Percentiles rank a stretch among this genome's conserved stretches.
These are phyloP conservation scores for Zoysia matrella DNA, from an alignment of 202 grass and related monocot species.

Conservation along the genomic window DNA sequence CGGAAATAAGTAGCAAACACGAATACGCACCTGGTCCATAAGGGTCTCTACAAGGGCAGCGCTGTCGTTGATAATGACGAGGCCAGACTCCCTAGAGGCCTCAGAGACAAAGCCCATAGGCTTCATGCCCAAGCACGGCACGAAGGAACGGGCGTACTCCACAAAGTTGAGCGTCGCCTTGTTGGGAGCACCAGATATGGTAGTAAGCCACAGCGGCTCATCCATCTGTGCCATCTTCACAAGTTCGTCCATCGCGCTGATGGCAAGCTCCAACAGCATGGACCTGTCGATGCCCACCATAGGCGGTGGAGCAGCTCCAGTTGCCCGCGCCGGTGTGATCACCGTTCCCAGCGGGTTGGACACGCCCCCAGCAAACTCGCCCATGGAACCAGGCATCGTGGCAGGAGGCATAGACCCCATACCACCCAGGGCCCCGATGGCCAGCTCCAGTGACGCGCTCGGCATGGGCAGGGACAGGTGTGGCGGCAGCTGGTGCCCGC, in stretches of 20 bases:
- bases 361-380: constrained; percentile 55
- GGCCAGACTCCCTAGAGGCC: constrained; percentile 71
- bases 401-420: constrained; percentile 55
- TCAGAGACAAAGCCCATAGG: constrained; percentile 68
- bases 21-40: constrained; percentile 65
- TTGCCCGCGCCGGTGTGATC: constrained; percentile 57
- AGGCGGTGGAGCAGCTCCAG: constrained; percentile 22
- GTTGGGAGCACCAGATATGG: constrained; percentile 39
- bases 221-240: constrained; percentile 90
- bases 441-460: constrained; percentile 70
- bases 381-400: constrained; percentile 40
- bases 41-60: constrained; percentile 78
- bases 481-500: constrained; percentile 30
- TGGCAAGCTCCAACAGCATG: constrained; percentile 79
- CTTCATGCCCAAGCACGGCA: constrained; percentile 59
- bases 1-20: constrained; percentile 5
- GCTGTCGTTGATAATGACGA: constrained; percentile 77
- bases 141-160: constrained; percentile 37
- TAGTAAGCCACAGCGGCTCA: constrained; percentile 72
- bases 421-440: constrained; percentile 58
- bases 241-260: constrained; percentile 12
- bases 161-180: not conserved
- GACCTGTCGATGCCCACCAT: constrained; percentile 64
- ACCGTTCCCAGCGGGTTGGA: constrained; percentile 81
- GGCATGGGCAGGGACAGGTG: constrained; percentile 62